These are phyloP conservation scores for Agroathelia rolfsii DNA, from an alignment of 1,284 basidiomycete genomes.

Conservation along the genomic window DNA sequence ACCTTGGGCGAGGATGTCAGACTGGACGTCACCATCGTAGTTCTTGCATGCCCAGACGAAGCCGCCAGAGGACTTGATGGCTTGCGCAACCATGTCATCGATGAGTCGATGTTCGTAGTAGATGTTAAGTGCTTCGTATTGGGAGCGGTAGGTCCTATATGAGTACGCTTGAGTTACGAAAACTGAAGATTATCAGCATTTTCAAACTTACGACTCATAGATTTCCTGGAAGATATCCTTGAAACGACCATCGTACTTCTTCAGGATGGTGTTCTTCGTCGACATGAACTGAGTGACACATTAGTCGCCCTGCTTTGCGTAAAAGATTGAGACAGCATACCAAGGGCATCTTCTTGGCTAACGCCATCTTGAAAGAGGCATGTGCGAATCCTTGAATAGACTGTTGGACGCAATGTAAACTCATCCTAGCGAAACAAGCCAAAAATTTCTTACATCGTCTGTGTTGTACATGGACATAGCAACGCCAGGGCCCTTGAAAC, in stretches of 20 bases:
- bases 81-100: conserved; percentile 96
- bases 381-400: conserved; percentile 95
- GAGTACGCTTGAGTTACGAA: conserved; percentile 1
- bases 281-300: conserved; percentile 68
- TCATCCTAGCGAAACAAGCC: conserved; percentile 6
- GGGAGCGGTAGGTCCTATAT: conserved; percentile 64
- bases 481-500: conserved; percentile 85
- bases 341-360: conserved; percentile 88
- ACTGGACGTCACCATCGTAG: conserved; percentile 93
- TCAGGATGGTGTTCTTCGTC: conserved; percentile 96
- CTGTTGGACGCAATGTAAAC: conserved; percentile 24
- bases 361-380: conserved; percentile 97
- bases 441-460: conserved; percentile 52
- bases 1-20: conserved; percentile 89
- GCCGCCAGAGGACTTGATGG: conserved; percentile 91
- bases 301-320: no score
- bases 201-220: conserved; percentile 54
- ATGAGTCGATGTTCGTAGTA: conserved; percentile 96
- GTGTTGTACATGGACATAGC: conserved; percentile 96
- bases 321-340: conserved; percentile 27
- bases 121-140: conserved; percentile 76
- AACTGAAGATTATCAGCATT: background rate
- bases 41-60: conserved; percentile 99
- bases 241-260: conserved; percentile 96
- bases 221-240: conserved; percentile 98